Evolutionary conservation across 2,329 filamentous ascomycete genomes (phyloP).

Genomic region (Rugonectria rugulosa): DNA sequence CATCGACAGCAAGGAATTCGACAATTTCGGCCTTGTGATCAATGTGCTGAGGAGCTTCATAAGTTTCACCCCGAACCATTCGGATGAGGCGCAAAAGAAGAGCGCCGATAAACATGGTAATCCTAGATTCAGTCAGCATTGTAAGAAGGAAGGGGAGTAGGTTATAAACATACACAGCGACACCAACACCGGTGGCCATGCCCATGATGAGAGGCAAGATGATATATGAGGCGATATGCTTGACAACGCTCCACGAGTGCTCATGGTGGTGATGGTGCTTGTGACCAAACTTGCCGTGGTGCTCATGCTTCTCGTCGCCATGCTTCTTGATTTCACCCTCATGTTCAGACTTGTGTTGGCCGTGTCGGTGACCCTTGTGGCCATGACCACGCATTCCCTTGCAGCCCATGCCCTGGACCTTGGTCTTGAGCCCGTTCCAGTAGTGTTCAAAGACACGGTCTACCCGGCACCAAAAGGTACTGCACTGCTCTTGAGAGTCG

Average conservation of each 20-base stretch:
- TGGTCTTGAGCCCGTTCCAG: conserved; percentile 38
- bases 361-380: conserved; percentile 18
- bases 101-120: conserved; percentile 72
- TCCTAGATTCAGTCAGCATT: conserved; percentile 47
- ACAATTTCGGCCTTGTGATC: conserved; percentile 44
- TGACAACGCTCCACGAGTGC: conserved; percentile 56
- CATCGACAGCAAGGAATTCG: conserved; percentile 47
- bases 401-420: conserved; percentile 38
- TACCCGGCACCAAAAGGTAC: conserved; percentile 61
- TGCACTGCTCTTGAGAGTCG: conserved; percentile 41
- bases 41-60: conserved; percentile 18
- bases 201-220: conserved; percentile 74
- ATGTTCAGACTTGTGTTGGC: conserved; percentile 29
- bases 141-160: background rate
- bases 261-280: conserved; percentile 40
- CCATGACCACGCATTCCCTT: conserved; percentile 31
- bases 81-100: conserved; percentile 67
- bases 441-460: conserved; percentile 45
- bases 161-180: conserved; percentile 63
- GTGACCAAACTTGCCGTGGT: conserved; percentile 37
- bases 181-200: conserved; percentile 71
- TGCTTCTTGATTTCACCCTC: conserved; percentile 10
- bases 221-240: conserved; percentile 67
- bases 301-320: conserved; percentile 30
- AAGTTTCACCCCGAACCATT: conserved; percentile 45